Base-by-base conservation (phyloP, 2,329 filamentous ascomycete genomes). In the Raffaelea deltoideospora region DNA sequence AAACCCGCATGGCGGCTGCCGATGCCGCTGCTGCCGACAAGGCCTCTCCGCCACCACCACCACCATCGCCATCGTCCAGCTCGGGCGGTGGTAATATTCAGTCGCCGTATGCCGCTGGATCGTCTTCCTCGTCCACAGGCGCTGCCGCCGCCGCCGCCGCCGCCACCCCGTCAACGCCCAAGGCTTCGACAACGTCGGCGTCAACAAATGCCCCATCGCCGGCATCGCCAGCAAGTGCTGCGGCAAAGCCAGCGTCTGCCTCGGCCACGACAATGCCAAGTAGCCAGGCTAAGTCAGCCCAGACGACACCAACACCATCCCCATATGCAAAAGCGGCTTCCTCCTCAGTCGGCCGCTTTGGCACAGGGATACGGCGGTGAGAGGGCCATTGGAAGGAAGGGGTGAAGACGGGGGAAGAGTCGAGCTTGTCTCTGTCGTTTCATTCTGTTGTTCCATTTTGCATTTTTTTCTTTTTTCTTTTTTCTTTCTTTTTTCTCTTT, bases 1-100 rank as follows among this genome's bases (percentile, higher is more conserved):
- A 98, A 64, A 77, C 55, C 8, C 56, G 67, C 36, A 63, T 61
- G 51, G 51, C 46, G 9, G 43, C 44, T 7, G 59, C 58, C 38
- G 56, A 50, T 39, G 38, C 43, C 19, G 9, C 35, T 11, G 14
- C 21, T 11, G 19, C 30, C 0, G 31, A 21, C 2, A 10, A 23
- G 4, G 11, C 34, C 9, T 13, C 17, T 9, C 5, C 27, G 7
- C 14, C 10, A 26, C 10, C 26, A 22, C n/a, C n/a, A n/a, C n/a
- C n/a, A n/a, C n/a, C n/a, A n/a, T n/a, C n/a, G n/a, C n/a, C n/a
- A n/a, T n/a, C n/a, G n/a, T n/a, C n/a, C n/a, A n/a, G n/a, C n/a
- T n/a, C n/a, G n/a, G n/a, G n/a, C n/a, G n/a, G n/a, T n/a, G n/a
- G n/a, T n/a, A n/a, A n/a, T n/a, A n/a, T n/a, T n/a, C n/a, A n/a